Conservation (phyloP, 768 basidiomycete genomes). For the Collybiopsis confluens region DNA sequence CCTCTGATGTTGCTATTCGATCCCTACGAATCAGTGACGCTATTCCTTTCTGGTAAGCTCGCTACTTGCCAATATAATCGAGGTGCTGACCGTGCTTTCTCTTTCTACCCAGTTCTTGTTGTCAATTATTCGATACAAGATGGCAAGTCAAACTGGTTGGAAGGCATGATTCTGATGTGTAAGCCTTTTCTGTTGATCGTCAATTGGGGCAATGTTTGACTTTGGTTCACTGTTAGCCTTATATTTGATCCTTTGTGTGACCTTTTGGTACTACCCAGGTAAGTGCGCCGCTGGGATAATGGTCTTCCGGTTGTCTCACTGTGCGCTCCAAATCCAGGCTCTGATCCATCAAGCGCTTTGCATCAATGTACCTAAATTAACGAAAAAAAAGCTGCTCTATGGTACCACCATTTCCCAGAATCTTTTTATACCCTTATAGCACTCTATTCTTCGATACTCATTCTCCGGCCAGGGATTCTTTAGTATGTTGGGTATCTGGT, state of each 20-base stretch:
- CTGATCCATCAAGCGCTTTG: conserved; percentile 1
- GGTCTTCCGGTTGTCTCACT: background rate
- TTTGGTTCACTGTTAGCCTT: conserved; percentile 36
- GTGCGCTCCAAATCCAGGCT: background rate
- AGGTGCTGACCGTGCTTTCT: no score
- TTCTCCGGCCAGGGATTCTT: no score
- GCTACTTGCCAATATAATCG: background rate
- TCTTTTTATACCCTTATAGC: no score
- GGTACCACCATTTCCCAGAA: no score
- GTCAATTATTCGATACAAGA: conserved; percentile 63
- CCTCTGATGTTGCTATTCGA: conserved; percentile 62
- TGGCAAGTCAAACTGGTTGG: conserved; percentile 59
- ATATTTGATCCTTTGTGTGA: conserved; percentile 67
- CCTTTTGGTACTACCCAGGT: conserved; percentile 62
- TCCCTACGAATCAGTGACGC: conserved; percentile 56
- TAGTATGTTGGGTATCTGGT: no score
- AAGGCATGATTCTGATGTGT: conserved; percentile 58
- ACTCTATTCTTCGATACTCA: no score
- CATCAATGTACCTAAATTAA: background rate
- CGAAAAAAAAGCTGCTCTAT: no score
- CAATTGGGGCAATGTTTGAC: background rate
- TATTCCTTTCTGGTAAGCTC: conserved; percentile 26
- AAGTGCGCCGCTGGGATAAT: background rate
- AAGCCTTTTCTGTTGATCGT: conserved; percentile 15
- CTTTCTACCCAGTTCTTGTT: conserved; percentile 38